Evolutionary conservation across 2,329 filamentous ascomycete species (phyloP), one percentile per base, ranked within the genome.

Genomic region (Tolypocladium ophioglossoides): DNA sequence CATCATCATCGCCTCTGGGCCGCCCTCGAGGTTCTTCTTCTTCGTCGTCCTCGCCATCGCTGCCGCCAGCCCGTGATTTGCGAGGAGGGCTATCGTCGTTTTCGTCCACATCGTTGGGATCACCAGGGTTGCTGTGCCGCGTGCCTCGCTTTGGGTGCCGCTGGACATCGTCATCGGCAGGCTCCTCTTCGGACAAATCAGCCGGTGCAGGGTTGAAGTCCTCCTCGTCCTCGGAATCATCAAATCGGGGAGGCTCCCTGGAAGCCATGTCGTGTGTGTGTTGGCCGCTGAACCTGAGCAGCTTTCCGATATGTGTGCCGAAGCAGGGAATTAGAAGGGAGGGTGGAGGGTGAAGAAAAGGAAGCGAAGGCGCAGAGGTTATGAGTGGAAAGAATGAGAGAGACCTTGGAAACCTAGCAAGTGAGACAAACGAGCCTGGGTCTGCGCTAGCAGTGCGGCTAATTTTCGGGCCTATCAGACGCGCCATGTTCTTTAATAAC

Each of bases 151-250:
- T 60, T 53, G 55, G 41, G 51, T 56, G 56, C 49, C 58, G 57
- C 0, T 78, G 74, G n/a, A 44, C 57, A 18, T 71, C 69, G 7
- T 72, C 70, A 4, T 72, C 72, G 38, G 68, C 71, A 24, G 64
- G 66, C 52, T 72, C 70, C 6, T 72, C 84, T 60, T 92, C 89
- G 3, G 88, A 94, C 37, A 82, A 65, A 55, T 89, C 82, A 56
- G 82, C 86, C 22, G 86, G 85, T 50, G 79, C 83, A 51, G 91
- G 91, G 69, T 96, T 95, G 78, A 96, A 96, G 68, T 92, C 87
- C 57, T 88, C 85, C 62, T 95, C 91, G 51, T 94, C 89, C 54
- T 89, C 86, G 56, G 81, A 85, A 57, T 85, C 82, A 63, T 82
- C 77, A 64, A 74, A 78, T 57, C 75, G 74, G 57, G 73, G 70